Evolutionary conservation across 306 rosid species (phyloP), one percentile per base, ranked within the genome.

Genomic region (Pyrus bretschneideri): DNA sequence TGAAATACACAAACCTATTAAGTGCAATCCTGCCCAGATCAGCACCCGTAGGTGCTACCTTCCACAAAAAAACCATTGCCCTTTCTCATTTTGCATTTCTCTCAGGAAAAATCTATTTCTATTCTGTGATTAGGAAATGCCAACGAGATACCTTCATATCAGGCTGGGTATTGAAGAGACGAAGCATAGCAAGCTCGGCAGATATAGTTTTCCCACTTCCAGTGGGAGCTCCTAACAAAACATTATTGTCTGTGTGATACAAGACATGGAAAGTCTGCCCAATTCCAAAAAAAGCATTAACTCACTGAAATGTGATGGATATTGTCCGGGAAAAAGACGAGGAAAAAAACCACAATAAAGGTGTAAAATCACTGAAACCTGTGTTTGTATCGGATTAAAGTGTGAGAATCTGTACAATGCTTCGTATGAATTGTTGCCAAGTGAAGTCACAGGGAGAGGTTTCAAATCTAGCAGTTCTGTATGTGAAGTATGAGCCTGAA

Each of bases 171-270:
- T 85, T 90, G 85, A 94, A 94, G 73, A 94, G 97, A 61, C 64
- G 98, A 83, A 92, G 91, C 89, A 92, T 94, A 67, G 98, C 98
- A 80, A 94, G 98, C 88, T 94, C 98, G 31, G 98, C 98, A 77
- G 98, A 94, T 83, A 94, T 92, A 70, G 98, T 94, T 83, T 94
- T 94, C 73, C 98, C 98, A 90, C 98, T 94, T 63, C 98, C 98
- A 77, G 98, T 92, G 59, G 98, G 98, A 85, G 97, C 98, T 81
- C 98, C 98, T 66, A 94, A 83, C 29, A 94, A 93, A 81, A 94
- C 90, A 87, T 92, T 92, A 81, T 88, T 86, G 86, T 92, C 97
- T 5, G 95, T 87, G 85, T 94, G 98, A 86, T 91, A 92, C 81
- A 92, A 85, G 75, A 86, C 91, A 85, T 94, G 97, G 79, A 94